Base-by-base conservation (phyloP, 2,329 filamentous ascomycete genomes). In the Coleophoma crateriformis region DNA sequence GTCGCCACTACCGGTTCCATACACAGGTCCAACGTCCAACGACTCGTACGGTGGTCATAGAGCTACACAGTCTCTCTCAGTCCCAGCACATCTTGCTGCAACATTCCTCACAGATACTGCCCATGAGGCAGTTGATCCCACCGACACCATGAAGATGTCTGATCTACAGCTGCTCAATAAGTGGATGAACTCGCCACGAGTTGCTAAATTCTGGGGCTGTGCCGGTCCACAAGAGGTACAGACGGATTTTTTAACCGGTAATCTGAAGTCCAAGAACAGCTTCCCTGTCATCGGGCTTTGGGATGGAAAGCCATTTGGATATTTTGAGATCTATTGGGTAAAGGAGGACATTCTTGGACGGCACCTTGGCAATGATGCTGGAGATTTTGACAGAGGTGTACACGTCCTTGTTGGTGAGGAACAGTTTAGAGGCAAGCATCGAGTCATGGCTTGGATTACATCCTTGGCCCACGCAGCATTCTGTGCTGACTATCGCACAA, bases 301-400 rank as follows among this genome's bases (percentile, higher is more conserved):
- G 88, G 90, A 97, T 59, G 91, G 90, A 11, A 86, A 92, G 52
- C 92, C 92, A 0, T 99, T 97, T 70, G 94, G 90, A 0, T 99
- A 95, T 66, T 96, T 99, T 64, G 94, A 99, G 71, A 79, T 99
- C 33, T 99, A 99, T 71, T 99, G 94, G 92, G 90, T 94, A 3
- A 96, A 95, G 62, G 94, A 99, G 65, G 94, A 97, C 62, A 71
- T 75, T 0, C 67, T 99, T 1, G 90, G 88, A 0, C 78, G 76
- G 44, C 76, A 89, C 55, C 68, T 95, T n/a, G 77, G 83, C 65
- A 77, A 77, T 19, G 77, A 79, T 3, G 81, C 84, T 0, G 81
- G 79, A 7, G 88, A 96, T 60, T 97, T 87, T 68, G 92, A 97
- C 60, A 77, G 94, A 7, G 94, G 94, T 0, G 71, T 97, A 15